Percentiles rank a stretch among this genome's conserved stretches.
Evolutionary conservation across 495 filamentous ascomycete genomes (phyloP).

Genomic region (Jackrogersella minutella): DNA sequence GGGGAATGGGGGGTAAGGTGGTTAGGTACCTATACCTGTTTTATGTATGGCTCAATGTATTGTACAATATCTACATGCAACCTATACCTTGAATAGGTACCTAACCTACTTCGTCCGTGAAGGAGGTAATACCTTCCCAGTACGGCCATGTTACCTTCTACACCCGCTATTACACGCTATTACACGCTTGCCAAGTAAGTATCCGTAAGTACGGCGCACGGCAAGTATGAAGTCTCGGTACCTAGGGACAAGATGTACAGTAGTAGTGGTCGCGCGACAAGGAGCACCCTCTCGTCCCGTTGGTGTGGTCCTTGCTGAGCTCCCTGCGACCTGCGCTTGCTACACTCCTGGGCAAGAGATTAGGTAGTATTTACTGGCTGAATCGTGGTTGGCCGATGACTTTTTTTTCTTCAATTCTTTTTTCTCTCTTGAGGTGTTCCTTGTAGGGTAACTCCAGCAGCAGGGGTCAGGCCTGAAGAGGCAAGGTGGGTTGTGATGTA

Average conservation of each 20-base stretch:
- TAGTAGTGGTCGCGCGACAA: constrained; percentile 3
- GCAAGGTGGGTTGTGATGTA: constrained; percentile 19
- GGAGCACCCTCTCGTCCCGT: background rate
- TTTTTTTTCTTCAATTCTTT: constrained; percentile 18
- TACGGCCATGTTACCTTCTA: background rate
- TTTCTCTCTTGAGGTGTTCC: background rate
- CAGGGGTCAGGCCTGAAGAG: constrained; percentile 21
- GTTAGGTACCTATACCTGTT: constrained; percentile 21
- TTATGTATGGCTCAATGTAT: constrained; percentile 2
- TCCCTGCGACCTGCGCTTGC: background rate
- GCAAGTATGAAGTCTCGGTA: background rate
- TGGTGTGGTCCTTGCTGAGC: constrained; percentile 26
- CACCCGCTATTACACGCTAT: background rate
- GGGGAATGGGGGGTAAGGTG: constrained; percentile 26
- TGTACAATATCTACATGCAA: background rate
- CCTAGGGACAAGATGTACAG: background rate
- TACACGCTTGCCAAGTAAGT: background rate
- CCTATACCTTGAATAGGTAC: background rate
- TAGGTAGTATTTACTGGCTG: constrained; percentile 31
- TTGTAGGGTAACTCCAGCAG: constrained; percentile 15
- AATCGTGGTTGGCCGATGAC: constrained; percentile 26
- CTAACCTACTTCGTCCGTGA: no score
- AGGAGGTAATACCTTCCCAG: background rate
- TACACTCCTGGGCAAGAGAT: constrained; percentile 15
- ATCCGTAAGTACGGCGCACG: background rate